Percentiles rank a stretch among this genome's conserved stretches.
Conservation (phyloP, 2,329 filamentous ascomycete species). For the Whalleya microplaca region DNA sequence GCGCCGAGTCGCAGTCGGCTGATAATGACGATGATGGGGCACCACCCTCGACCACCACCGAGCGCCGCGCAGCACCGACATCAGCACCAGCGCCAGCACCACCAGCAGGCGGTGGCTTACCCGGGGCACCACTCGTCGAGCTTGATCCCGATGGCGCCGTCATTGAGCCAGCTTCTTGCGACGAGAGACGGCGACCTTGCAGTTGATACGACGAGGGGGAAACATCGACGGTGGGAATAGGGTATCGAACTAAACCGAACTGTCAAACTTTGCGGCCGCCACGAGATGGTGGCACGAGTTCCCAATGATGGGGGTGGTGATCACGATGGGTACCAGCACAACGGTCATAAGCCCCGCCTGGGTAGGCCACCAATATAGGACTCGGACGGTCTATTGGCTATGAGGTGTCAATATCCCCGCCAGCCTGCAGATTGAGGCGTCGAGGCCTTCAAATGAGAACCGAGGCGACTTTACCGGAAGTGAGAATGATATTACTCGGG, state of each 20-base stretch:
- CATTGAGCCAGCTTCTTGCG: constrained; percentile 18
- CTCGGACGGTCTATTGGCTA: constrained; percentile 17
- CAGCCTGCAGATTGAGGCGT: constrained; percentile 25
- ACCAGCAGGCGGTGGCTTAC: constrained; percentile 13
- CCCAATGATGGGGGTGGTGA: constrained; percentile 4
- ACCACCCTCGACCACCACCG: constrained; percentile 1
- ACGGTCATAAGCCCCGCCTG: constrained; percentile 27
- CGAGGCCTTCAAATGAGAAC: constrained; percentile 24
- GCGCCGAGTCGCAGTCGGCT: constrained; percentile 16
- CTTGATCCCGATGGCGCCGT: constrained; percentile 18
- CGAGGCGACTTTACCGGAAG: constrained; percentile 23
- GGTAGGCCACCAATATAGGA: constrained; percentile 20
- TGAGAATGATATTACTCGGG: constrained; percentile 14
- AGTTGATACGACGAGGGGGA: no score
- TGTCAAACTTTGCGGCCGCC: not conserved
- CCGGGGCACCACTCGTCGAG: constrained; percentile 10
- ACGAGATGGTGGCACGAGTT: not conserved
- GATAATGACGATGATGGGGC: no score
- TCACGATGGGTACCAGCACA: constrained; percentile 28
- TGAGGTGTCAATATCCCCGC: constrained; percentile 18
- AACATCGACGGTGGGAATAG: not conserved
- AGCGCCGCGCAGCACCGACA: no score
- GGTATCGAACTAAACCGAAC: not conserved
- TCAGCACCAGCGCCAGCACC: no score
- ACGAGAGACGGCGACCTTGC: not conserved